phyloP scores from a whole-genome alignment of 1,284 basidiomycete species.

The Phellopilus nigrolimitatus region DNA sequence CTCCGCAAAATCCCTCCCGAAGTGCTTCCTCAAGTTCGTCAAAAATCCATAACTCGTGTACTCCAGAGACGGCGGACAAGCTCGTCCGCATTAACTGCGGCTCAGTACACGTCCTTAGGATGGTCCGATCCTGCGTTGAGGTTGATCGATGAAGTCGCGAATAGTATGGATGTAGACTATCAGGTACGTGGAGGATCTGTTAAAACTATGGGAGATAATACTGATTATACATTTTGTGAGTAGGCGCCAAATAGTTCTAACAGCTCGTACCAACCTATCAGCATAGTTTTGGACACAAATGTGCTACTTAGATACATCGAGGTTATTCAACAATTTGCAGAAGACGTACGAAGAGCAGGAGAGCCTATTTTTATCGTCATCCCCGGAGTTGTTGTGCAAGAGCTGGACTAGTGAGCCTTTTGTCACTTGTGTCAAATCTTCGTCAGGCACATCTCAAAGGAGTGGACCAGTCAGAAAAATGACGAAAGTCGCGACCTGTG shows the following conservation, averaged over 20 bases:
- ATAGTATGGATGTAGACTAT: constrained; percentile 16
- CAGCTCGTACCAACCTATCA: constrained; percentile 24
- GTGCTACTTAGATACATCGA: constrained; percentile 62
- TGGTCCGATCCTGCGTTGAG: constrained; percentile 18
- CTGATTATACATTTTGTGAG: neutral
- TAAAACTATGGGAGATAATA: neutral
- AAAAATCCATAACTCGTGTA: neutral
- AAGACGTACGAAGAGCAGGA: constrained; percentile 47
- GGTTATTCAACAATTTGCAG: constrained; percentile 56
- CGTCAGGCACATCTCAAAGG: constrained; percentile 6
- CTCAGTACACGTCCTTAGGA: neutral
- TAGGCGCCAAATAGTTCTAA: neutral
- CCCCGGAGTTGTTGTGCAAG: constrained; percentile 65
- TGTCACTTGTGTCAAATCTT: constrained; percentile 2
- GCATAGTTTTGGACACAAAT: constrained; percentile 69
- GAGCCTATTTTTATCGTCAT: constrained; percentile 56
- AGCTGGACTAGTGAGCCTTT: constrained; percentile 60
- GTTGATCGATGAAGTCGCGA: constrained; percentile 17
- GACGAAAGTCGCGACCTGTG: constrained; percentile 43
- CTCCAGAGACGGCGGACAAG: neutral
- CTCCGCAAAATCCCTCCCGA: neutral
- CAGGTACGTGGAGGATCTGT: constrained; percentile 2
- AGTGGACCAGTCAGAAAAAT: constrained; percentile 51
- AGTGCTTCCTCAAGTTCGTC: neutral
- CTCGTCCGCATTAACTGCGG: neutral